Evolutionary conservation across 2,329 filamentous ascomycete genomes (phyloP), one percentile per base, ranked within the genome.

Genomic region (Aspergillaceae sp.): DNA sequence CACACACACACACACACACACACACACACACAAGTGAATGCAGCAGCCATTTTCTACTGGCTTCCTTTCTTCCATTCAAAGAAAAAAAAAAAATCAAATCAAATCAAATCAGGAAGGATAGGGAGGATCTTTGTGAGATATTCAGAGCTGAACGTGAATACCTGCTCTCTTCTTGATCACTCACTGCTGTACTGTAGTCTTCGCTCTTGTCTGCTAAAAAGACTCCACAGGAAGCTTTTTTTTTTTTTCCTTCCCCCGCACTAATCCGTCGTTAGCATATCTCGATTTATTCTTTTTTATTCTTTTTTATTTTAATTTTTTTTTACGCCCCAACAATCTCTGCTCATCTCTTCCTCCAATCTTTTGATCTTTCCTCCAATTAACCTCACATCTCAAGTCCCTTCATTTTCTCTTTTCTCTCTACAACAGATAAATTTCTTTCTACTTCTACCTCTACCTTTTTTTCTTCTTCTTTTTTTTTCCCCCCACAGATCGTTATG

Each of bases 401-500:
- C 19, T 19, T 19, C 19, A 19, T 19, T 19, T 19, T 19, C 19
- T 19, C 19, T 19, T 19, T 19, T 19, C 19, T 19, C 19, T 19
- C 19, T 19, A 19, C 19, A 19, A 19, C 19, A 19, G 19, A 19
- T 19, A 19, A 53, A 51, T 53, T 48, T 51, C 48, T 51, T 49
- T 49, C 48, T 44, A 29, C 38, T 9, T 9, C 38, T 40, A 4
- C 28, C 5, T 32, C 30, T 10, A 11, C 9, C 29, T 3, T 40
- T 41, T 43, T 34, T 34, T 43, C 36, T 43, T 36, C 42, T 48
- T 19, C 4, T 4, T 11, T 11, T 29, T 40, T n/a, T 48, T 40
- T 40, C 47, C 47, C 42, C 37, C 36, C 38, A 40, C 45, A 46
- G 42, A 45, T 40, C 56, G 66, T 52, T 56, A 78, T 78, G 75